Evolutionary conservation across 2,329 filamentous ascomycete genomes (phyloP).

Genomic region (Periconia digitata): DNA sequence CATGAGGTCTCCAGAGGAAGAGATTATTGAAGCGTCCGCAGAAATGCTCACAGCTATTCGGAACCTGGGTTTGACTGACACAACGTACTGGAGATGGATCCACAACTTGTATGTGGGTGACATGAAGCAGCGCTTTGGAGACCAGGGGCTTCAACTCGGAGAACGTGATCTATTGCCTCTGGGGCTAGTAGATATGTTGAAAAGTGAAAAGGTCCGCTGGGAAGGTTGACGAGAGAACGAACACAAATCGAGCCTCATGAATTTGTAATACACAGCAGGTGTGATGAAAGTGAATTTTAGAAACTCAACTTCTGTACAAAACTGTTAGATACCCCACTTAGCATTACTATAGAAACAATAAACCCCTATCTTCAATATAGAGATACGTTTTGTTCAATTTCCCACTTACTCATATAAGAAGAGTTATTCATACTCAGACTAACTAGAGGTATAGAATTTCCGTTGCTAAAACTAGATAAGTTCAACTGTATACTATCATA

Average conservation of each 20-base stretch:
- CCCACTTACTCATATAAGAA: too few relatives aligned
- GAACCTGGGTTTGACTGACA: constrained; percentile 3
- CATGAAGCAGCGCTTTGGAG: constrained; percentile 45
- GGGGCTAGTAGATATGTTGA: constrained; percentile 44
- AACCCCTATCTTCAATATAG: too few relatives aligned
- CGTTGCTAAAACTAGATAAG: too few relatives aligned
- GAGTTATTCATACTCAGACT: too few relatives aligned
- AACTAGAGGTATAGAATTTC: too few relatives aligned
- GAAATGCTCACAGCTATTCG: constrained; percentile 21
- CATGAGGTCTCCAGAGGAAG: constrained; percentile 36
- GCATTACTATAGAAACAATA: too few relatives aligned
- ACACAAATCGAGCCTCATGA: neutral
- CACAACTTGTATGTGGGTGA: constrained; percentile 43
- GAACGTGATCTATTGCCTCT: constrained; percentile 46
- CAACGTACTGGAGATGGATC: constrained; percentile 53
- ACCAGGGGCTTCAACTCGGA: constrained; percentile 40
- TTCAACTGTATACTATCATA: too few relatives aligned
- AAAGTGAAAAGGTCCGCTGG: constrained; percentile 43
- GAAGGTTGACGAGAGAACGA: constrained; percentile 26
- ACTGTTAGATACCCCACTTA: neutral
- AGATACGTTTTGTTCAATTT: too few relatives aligned
- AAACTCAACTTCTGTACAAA: too few relatives aligned
- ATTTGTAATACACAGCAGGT: neutral
- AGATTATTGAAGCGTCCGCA: constrained; percentile 23
- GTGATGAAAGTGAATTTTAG: neutral